Base-by-base conservation (phyloP, 179 eudicot species). In the Amaranthus tricolor region DNA sequence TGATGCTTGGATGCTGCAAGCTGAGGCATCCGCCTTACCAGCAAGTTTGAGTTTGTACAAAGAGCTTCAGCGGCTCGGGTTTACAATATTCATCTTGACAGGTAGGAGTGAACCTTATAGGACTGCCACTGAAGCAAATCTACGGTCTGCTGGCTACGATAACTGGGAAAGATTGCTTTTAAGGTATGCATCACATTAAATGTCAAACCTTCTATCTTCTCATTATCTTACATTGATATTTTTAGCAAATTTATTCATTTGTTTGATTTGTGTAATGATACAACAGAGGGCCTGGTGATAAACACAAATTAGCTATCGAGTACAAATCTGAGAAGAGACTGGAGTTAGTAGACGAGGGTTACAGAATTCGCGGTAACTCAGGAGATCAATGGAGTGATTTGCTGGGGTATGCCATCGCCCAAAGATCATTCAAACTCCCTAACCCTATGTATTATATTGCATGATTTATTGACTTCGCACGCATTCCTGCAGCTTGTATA, bases 31-130 rank as follows among this genome's bases (percentile, higher is more conserved):
- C 67, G 89, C 85, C 51, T 55, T 91, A 24, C 74, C 84, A 8
- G 86, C 97, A 61, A 91, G 97, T 76, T 83, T 89, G 81, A 75
- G 79, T 60, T 74, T 94, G 63, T 94, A 94, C 84, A 79, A 78
- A 53, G 87, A 90, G 80, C 86, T 94, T 20, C 79, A 87, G 62
- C 52, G 74, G 66, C 84, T 86, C 0, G 93, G 93, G n/a, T 86
- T 90, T 65, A 89, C 81, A 11, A 82, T 90, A 66, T 82, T 94
- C 78, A 74, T 91, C 12, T 81, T 94, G 80, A 91, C 97, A 9
- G 98, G 98, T 9, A 84, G 97, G 61, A 75, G 40, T 74, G 97
- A 91, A 74, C 61, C 57, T 76, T 85, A 77, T 62, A 85, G 97
- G 80, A 81, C 79, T 13, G 73, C 49, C 51, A 93, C 98, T 0